Evolutionary conservation across 2,329 filamentous ascomycete genomes (phyloP), one percentile per base, ranked within the genome.

Genomic region (Pyrenophora seminiperda): DNA sequence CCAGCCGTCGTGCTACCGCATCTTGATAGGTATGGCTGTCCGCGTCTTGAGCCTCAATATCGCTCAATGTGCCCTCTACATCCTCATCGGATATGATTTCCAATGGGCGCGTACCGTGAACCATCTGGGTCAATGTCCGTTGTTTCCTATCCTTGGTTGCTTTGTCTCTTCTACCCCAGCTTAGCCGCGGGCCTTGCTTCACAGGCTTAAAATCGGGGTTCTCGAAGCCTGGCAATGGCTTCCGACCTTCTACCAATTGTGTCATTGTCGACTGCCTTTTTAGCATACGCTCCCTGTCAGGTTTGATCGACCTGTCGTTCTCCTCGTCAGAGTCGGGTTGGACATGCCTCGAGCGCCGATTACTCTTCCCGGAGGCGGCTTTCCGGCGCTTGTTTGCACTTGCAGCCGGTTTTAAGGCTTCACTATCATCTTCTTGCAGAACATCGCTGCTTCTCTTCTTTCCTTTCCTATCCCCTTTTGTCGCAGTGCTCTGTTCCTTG

Each of bases 251-350:
- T 1, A 61, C 57, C 4, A 72, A 30, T 33, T 72, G 70, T 13
- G 70, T 72, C 68, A 72, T 71, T 15, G 70, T 72, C 20, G 70
- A 71, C 29, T 72, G 70, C 42, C 65, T 63, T 32, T 58, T 61
- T 10, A 63, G 33, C 14, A 50, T 60, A n/a, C 41, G 51, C 22
- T 41, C 33, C 6, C 33, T 41, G 7, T 52, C 47, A 18, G 24
- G 18, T 18, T 52, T 47, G 13, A 39, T 40, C 0, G 45, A 27
- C 18, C 22, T 34, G 9, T 33, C n/a, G 19, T n/a, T 7, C 7
- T 53, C 55, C 6, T 50, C 24, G 20, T 56, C 47, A 5, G 49
- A 32, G 10, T 34, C 46, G 40, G 37, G n/a, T 38, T 47, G 31
- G 13, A 31, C 19, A 15, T 41, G 32, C 38, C 29, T 45, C 30